phyloP scores from a whole-genome alignment of 805 yeast genomes.

The Peterozyma xylosa region DNA sequence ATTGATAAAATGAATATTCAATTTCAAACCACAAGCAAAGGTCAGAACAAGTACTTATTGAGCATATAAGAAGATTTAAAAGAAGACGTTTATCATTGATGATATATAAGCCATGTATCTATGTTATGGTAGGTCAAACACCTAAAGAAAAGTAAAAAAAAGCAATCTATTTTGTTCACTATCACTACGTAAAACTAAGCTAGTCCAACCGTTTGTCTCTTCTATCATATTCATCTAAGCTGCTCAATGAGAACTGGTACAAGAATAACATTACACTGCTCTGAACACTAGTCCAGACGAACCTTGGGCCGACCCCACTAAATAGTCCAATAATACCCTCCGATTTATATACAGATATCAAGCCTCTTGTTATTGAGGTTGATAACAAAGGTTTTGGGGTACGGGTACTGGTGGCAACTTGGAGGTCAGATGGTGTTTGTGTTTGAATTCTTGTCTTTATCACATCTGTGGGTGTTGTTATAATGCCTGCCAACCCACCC shows the following conservation, averaged over 20 bases:
- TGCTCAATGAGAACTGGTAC: slow-evolving; percentile 70
- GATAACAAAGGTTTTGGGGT: slow-evolving; percentile 18
- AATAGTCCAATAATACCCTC: slow-evolving; percentile 82
- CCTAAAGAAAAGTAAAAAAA: too few relatives aligned
- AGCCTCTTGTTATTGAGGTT: slow-evolving; percentile 42
- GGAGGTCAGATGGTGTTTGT: slow-evolving; percentile 36
- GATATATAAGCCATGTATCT: too few relatives aligned
- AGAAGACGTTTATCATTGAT: too few relatives aligned
- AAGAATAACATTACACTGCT: slow-evolving; percentile 88
- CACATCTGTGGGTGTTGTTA: slow-evolving; percentile 90
- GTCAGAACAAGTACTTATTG: too few relatives aligned
- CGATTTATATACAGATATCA: slow-evolving; percentile 47
- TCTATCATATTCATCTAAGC: slow-evolving; percentile 25
- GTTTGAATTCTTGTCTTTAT: slow-evolving; percentile 92
- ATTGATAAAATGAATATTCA: too few relatives aligned
- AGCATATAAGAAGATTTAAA: too few relatives aligned
- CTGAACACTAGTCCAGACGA: slow-evolving; percentile 94
- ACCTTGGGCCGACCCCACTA: slow-evolving; percentile 94
- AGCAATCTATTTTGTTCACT: too few relatives aligned
- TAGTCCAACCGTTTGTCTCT: slow-evolving; percentile 14
- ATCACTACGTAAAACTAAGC: too few relatives aligned
- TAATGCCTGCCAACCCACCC: slow-evolving; percentile 83
- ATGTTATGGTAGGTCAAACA: too few relatives aligned
- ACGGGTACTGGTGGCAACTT: slow-evolving; percentile 14
- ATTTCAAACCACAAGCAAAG: too few relatives aligned